These are phyloP conservation scores for Moesziomyces parantarcticus DNA, from an alignment of 1,284 basidiomycete species.

Conservation along the genomic window DNA sequence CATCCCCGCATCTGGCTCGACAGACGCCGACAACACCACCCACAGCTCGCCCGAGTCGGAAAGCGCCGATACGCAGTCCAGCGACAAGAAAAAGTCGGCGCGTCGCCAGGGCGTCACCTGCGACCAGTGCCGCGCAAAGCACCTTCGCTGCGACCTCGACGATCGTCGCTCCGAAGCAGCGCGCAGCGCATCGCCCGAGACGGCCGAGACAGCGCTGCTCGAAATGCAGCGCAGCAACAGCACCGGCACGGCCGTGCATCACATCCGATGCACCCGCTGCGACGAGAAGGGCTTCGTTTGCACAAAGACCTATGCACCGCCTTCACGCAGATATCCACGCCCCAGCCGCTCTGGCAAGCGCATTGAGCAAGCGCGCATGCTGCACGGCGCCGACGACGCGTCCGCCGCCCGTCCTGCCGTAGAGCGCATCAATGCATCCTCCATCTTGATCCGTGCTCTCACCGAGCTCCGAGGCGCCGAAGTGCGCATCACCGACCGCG, in stretches of 20 bases:
- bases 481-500: slow-evolving; percentile 43
- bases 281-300: slow-evolving; percentile 54
- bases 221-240: slow-evolving; percentile 35
- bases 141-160: slow-evolving; percentile 59
- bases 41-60: slow-evolving; percentile 21
- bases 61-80: slow-evolving; percentile 7
- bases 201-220: slow-evolving; percentile 12
- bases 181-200: slow-evolving; percentile 22
- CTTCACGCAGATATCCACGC: slow-evolving; percentile 57
- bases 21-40: slow-evolving; percentile 4
- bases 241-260: slow-evolving; percentile 33
- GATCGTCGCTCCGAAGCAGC: slow-evolving; percentile 38
- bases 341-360: slow-evolving; percentile 64
- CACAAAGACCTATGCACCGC: slow-evolving; percentile 55
- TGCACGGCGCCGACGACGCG: slow-evolving; percentile 52
- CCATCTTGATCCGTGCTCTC: slow-evolving; percentile 39
- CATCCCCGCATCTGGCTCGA: slow-evolving; percentile 2
- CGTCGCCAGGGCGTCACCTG: slow-evolving; percentile 55
- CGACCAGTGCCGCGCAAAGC: slow-evolving; percentile 61
- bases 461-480: slow-evolving; percentile 43
- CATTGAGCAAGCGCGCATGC: slow-evolving; percentile 63
- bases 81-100: slow-evolving; percentile 44
- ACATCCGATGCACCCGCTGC: slow-evolving; percentile 57
- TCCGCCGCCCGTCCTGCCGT: slow-evolving; percentile 5
- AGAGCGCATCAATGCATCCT: slow-evolving; percentile 39